Base-by-base conservation (phyloP, 2,329 filamentous ascomycete species). In the Sclerotinia sclerotiorum region DNA sequence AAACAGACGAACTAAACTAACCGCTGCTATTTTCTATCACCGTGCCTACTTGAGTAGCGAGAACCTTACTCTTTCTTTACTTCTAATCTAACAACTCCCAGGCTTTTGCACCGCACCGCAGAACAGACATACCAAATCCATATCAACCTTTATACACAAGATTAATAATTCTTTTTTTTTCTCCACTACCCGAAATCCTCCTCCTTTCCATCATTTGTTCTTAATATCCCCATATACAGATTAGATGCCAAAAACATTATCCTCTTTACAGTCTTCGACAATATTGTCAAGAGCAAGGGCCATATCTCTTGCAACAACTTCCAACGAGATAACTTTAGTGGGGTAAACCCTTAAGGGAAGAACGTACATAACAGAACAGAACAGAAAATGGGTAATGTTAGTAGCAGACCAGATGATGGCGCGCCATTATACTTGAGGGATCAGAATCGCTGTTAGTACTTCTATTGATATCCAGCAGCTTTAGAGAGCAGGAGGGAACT, bases 331-430 rank as follows among this genome's bases (percentile, higher is more conserved):
- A 67, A 63, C 70, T 68, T 66, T 76, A 72, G 75, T 73, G 76
- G 75, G 76, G 75, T 76, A 76, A 70, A 39, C 39, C 52, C 42
- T n/a, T 7, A 62, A 17, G 29, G 29, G 19, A 61, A 32, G 29
- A 56, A 48, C 29, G 29, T 56, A 61, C 58, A 35, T 39, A 42
- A 39, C 42, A 55, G 52, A 42, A 39, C 42, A 55, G 52, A 54
- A 49, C 39, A 70, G 75, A 86, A 81, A 79, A 99, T 99, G 95
- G 95, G 95, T 78, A 93, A 91, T 83, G 89, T 97, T 81, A 90
- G 88, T 80, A 97, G 94, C 84, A 91, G 89, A 81, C 88, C 90
- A 76, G 94, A 97, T 76, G 94, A 97, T 77, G 91, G 88, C 78
- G 85, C 88, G 75, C 82, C 87, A 76, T 83, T 98, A 79, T 96